Evolutionary conservation across 192 early-diverging fungal species (phyloP), one percentile per base, ranked within the genome.

Genomic region (Podila epigama): DNA sequence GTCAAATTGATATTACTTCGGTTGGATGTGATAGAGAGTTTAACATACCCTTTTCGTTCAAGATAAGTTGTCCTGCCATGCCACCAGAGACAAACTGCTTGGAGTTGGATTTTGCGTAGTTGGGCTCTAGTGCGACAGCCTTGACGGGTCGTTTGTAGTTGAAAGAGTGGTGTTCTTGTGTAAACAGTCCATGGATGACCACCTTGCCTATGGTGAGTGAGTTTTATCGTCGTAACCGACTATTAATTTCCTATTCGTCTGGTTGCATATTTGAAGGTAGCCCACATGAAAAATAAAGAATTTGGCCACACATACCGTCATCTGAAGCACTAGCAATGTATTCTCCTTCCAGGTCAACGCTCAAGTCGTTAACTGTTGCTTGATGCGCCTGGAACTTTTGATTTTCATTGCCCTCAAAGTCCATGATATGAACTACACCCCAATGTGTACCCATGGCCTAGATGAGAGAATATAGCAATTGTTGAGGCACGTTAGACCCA

Each of bases 281-380:
- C n/a, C n/a, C n/a, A n/a, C n/a, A n/a, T n/a, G n/a, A n/a, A n/a
- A n/a, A n/a, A n/a, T n/a, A n/a, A n/a, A n/a, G n/a, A n/a, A 13
- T 53, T n/a, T 54, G 9, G 55, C 35, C n/a, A n/a, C 34, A 52
- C 29, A 52, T 85, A 91, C 93, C 97, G 79, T 98, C 97, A 62
- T 96, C 94, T 27, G 93, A 92, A 4, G 96, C 93, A 75, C 92
- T 96, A 10, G 94, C 96, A 41, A 98, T 89, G 64, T 87, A 97
- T 79, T 99, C 98, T 52, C 88, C 94, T 35, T 84, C 83, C 15
- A 83, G 58, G 69, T 99, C 98, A 58, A 98, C 91, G 66, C 90
- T 90, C 59, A 99, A 77, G 58, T 92, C 88, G 66, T 91, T 96
- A 6, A 99, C 95, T 0, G 95, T 90, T 1, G 95, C 91, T 10